Evolutionary conservation across 1,139 yeast genomes (phyloP).

Genomic region (Kodamaea fungicola): DNA sequence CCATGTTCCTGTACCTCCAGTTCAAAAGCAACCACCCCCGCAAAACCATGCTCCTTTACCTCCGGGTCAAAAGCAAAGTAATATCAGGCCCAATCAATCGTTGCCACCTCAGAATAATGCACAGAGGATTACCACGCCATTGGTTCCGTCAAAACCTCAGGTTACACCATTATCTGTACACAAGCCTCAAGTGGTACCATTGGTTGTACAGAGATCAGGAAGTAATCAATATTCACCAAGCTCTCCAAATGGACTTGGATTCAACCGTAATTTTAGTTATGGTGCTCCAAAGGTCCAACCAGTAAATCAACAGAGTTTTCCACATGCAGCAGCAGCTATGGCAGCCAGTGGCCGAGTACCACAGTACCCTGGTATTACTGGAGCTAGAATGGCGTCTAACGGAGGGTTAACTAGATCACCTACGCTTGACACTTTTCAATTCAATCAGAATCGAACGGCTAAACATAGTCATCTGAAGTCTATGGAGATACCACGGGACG

Average conservation of each 20-base stretch:
- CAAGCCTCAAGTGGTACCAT: background rate
- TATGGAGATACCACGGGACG: background rate
- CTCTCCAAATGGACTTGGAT: too few relatives aligned
- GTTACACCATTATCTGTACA: too few relatives aligned
- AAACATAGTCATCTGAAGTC: conserved; percentile 3
- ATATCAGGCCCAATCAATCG: too few relatives aligned
- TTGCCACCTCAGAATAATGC: too few relatives aligned
- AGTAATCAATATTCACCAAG: background rate
- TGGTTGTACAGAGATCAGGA: conserved; percentile 3
- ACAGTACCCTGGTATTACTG: background rate
- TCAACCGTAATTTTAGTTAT: background rate
- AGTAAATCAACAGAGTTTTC: conserved; percentile 3
- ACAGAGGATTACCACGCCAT: too few relatives aligned
- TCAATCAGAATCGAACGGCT: conserved; percentile 1
- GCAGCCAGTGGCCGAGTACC: conserved; percentile 3
- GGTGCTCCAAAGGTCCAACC: background rate
- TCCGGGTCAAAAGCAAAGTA: too few relatives aligned
- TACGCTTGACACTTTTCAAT: conserved; percentile 6
- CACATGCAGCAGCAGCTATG: conserved; percentile 14
- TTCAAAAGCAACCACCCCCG: conserved; percentile 1
- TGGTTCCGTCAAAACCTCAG: too few relatives aligned
- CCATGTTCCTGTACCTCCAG: background rate
- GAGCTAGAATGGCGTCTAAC: background rate
- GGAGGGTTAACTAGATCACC: conserved; percentile 9
- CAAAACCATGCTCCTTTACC: background rate